Conservation (phyloP, 805 yeast genomes). For the Metschnikowia continentalis region DNA sequence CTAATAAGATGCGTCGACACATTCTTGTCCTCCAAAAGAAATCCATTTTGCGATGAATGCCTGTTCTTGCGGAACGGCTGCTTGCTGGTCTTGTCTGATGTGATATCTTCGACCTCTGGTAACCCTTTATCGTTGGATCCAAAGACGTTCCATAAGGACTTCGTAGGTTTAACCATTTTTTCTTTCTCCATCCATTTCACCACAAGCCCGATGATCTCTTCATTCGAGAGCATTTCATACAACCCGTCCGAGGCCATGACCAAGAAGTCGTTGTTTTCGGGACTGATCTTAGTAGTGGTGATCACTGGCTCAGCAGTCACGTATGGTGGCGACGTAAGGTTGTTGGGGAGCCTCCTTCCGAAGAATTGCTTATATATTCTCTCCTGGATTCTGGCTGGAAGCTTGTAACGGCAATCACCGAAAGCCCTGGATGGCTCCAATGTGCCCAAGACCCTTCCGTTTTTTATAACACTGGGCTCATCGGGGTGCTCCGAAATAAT, state of each 20-base stretch:
- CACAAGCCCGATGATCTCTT: conserved; percentile 87
- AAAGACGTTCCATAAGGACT: conserved; percentile 43
- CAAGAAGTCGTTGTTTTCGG: conserved; percentile 73
- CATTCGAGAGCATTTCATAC: conserved; percentile 86
- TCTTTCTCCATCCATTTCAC: conserved; percentile 88
- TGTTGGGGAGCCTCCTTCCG: conserved; percentile 71
- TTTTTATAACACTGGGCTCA: conserved; percentile 75
- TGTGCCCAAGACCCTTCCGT: conserved; percentile 89
- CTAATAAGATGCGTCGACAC: conserved; percentile 91
- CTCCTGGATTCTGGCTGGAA: conserved; percentile 74
- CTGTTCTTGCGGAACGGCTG: conserved; percentile 66
- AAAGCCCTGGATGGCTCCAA: conserved; percentile 95
- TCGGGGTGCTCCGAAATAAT: conserved; percentile 86
- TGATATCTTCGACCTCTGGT: conserved; percentile 61
- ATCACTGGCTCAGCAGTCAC: conserved; percentile 96
- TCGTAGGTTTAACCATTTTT: conserved; percentile 52
- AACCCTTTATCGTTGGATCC: conserved; percentile 44
- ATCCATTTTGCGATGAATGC: conserved; percentile 32
- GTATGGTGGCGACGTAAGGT: conserved; percentile 86
- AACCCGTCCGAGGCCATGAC: conserved; percentile 94
- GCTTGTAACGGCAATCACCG: conserved; percentile 93
- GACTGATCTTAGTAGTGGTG: conserved; percentile 71
- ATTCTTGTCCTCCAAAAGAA: conserved; percentile 74
- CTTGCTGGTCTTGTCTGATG: conserved; percentile 58
- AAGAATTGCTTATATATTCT: conserved; percentile 70